Evolutionary conservation across 148 eudicot species (phyloP).

Genomic region (Rhododendron kiyosumense): DNA sequence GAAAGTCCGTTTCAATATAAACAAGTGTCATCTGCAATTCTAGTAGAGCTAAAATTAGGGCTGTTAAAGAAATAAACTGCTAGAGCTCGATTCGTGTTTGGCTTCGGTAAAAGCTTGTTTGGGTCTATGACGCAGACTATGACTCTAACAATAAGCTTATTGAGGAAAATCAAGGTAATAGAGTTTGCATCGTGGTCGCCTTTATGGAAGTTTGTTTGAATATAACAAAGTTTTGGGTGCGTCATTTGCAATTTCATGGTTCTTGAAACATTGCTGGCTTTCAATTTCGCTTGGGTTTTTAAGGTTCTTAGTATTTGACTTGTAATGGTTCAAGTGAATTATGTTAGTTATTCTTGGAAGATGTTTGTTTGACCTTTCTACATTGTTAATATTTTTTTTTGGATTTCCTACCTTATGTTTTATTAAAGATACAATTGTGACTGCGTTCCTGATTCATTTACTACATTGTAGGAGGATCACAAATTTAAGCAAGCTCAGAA

Average conservation of each 20-base stretch:
- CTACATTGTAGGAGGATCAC: conserved; percentile 59
- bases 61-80: background rate
- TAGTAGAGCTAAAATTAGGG: background rate
- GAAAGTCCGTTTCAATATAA: background rate
- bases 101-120: background rate
- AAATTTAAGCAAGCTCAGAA: conserved; percentile 87
- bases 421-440: background rate
- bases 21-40: background rate
- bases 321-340: background rate
- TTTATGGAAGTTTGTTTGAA: background rate
- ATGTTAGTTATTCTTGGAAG: background rate
- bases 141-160: background rate
- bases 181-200: background rate
- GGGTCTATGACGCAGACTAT: background rate
- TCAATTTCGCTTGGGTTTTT: background rate
- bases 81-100: background rate
- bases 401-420: background rate
- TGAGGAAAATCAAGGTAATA: background rate
- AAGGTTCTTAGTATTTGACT: background rate
- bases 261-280: background rate
- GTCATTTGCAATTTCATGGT: background rate
- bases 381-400: background rate
- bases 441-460: background rate
- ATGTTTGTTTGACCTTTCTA: background rate
- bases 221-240: background rate